phyloP scores from a whole-genome alignment of 2,329 filamentous ascomycete species.

The Claviceps monticola region DNA sequence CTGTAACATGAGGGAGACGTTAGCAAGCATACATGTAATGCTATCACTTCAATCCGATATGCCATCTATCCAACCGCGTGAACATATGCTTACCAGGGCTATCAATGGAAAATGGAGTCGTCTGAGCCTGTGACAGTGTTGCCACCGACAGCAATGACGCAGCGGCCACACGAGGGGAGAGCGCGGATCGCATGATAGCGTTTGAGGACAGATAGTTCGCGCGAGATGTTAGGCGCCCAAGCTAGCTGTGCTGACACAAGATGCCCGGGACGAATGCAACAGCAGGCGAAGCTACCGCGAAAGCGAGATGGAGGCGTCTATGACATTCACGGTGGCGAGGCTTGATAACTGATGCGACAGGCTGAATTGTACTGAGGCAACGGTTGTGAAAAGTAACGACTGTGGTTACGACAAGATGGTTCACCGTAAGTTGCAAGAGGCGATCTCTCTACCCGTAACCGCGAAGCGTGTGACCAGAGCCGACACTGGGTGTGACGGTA shows the following conservation, averaged over 20 bases:
- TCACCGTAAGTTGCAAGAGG: neutral
- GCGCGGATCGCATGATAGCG: slow-evolving; percentile 5
- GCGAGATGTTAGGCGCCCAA: neutral
- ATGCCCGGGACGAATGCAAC: neutral
- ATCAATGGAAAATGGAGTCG: slow-evolving; percentile 5
- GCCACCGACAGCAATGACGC: slow-evolving; percentile 5
- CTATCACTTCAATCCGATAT: neutral
- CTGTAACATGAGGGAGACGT: slow-evolving; percentile 10
- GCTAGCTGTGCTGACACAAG: neutral
- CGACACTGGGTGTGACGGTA: neutral
- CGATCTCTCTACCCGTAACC: neutral
- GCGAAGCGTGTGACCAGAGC: neutral
- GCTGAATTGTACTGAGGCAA: neutral
- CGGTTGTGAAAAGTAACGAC: neutral
- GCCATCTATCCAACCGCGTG: too few relatives aligned
- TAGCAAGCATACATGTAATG: neutral
- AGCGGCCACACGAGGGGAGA: slow-evolving; percentile 1
- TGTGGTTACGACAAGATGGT: neutral
- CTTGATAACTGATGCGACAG: neutral
- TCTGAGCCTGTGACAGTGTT: slow-evolving; percentile 5
- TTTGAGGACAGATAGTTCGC: neutral
- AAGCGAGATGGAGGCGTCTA: neutral
- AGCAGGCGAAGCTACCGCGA: neutral
- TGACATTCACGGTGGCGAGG: neutral
- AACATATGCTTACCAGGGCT: slow-evolving; percentile 3